A percentile compares a stretch with the other conserved stretches of the same genome.
Conservation (phyloP, 768 basidiomycete species). For the Mycena vitilis region DNA sequence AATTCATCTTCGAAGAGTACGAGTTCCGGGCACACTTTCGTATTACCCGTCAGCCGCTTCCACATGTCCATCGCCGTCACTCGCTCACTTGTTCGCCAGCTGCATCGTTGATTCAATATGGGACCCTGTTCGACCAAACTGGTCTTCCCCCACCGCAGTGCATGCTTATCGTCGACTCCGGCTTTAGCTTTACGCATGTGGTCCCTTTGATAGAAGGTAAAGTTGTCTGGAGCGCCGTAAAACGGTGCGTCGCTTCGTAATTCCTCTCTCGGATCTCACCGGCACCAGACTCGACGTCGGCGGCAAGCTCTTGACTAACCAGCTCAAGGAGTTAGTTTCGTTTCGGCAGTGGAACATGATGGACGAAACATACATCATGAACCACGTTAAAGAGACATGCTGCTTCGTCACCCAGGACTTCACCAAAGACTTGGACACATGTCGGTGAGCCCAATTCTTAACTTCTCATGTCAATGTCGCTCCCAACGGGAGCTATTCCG, state of each 20-base stretch:
- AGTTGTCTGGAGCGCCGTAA: slow-evolving; percentile 84
- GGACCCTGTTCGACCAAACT: slow-evolving; percentile 69
- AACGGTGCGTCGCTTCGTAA: slow-evolving; percentile 63
- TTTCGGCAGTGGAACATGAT: slow-evolving; percentile 99
- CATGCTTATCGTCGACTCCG: slow-evolving; percentile 85
- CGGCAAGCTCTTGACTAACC: slow-evolving; percentile 95
- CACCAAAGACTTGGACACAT: slow-evolving; percentile 76
- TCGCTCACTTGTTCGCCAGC: slow-evolving; percentile 57
- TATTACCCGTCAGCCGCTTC: slow-evolving; percentile 73
- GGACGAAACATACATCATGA: slow-evolving; percentile 95
- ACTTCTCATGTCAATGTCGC: not conserved
- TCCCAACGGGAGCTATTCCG: slow-evolving; percentile 5
- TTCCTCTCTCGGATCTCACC: slow-evolving; percentile 1
- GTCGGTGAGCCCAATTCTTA: slow-evolving; percentile 66
- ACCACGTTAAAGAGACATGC: slow-evolving; percentile 90
- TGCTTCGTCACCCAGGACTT: slow-evolving; percentile 87
- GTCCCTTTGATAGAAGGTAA: slow-evolving; percentile 82
- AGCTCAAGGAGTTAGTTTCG: slow-evolving; percentile 92
- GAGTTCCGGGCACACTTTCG: slow-evolving; percentile 88
- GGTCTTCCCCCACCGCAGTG: slow-evolving; percentile 76
- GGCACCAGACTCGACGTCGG: slow-evolving; percentile 88
- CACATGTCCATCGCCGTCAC: slow-evolving; percentile 27
- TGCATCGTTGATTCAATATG: slow-evolving; percentile 82
- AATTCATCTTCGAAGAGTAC: slow-evolving; percentile 97
- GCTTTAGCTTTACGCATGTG: slow-evolving; percentile 95